Percentiles rank a stretch among this genome's conserved stretches.
Evolutionary conservation across 2,329 filamentous ascomycete species (phyloP).

Genomic region (Septoria petroselini): DNA sequence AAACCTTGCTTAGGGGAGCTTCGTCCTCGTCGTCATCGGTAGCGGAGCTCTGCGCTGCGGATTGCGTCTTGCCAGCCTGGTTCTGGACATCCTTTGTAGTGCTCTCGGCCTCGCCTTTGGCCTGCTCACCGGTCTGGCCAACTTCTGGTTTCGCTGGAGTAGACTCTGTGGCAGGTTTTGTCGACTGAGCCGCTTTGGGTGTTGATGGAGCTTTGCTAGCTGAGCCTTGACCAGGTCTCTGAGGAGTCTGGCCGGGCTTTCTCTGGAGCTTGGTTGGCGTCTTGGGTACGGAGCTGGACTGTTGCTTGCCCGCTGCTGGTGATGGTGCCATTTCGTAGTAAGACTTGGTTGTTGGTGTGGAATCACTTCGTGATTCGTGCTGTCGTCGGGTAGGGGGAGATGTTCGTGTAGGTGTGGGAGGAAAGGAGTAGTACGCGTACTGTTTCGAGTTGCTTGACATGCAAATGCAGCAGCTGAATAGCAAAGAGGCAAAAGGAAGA

Average conservation of each 20-base stretch:
- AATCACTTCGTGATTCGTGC: slow-evolving; percentile 30
- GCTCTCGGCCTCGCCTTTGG: slow-evolving; percentile 29
- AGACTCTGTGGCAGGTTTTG: slow-evolving; percentile 39
- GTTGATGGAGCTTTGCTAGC: slow-evolving; percentile 25
- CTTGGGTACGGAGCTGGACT: slow-evolving; percentile 44
- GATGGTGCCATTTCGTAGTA: slow-evolving; percentile 48
- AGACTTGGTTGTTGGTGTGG: slow-evolving; percentile 34
- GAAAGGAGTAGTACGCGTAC: slow-evolving; percentile 54
- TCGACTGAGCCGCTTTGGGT: slow-evolving; percentile 32
- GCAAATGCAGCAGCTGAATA: slow-evolving; percentile 34
- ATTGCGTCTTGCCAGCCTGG: slow-evolving; percentile 36
- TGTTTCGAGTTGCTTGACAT: slow-evolving; percentile 50
- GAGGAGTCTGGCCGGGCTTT: slow-evolving; percentile 26
- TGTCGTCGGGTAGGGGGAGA: slow-evolving; percentile 39
- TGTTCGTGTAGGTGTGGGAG: slow-evolving; percentile 48
- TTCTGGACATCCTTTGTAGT: slow-evolving; percentile 39
- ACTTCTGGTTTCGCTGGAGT: slow-evolving; percentile 37
- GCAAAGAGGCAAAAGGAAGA: slow-evolving; percentile 20
- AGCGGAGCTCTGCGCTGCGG: slow-evolving; percentile 37
- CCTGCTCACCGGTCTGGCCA: slow-evolving; percentile 42
- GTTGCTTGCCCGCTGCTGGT: slow-evolving; percentile 50
- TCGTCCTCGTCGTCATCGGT: slow-evolving; percentile 38
- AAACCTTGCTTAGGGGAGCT: slow-evolving; percentile 46
- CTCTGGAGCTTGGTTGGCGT: slow-evolving; percentile 52
- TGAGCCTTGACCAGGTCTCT: slow-evolving; percentile 12